These are phyloP conservation scores for Collybia nuda DNA, from an alignment of 768 basidiomycete species.

Conservation along the genomic window DNA sequence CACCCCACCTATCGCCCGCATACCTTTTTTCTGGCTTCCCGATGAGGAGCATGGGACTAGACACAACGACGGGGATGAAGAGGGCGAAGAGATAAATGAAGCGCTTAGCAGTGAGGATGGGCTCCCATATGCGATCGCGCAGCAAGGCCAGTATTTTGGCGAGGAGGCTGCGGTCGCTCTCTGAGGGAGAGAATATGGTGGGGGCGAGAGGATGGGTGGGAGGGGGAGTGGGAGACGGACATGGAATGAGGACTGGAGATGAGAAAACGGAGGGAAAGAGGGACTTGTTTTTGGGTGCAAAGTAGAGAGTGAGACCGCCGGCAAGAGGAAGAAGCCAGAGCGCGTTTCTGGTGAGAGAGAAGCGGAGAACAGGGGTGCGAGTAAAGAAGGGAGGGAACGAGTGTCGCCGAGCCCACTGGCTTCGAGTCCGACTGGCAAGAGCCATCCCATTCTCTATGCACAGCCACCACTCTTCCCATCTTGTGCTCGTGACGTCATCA, in stretches of 20 bases:
- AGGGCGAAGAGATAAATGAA: slow-evolving; percentile 82
- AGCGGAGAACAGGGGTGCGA: slow-evolving; percentile 23
- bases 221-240: slow-evolving; percentile 20
- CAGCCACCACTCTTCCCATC: no score
- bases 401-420: no score
- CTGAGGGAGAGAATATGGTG: slow-evolving; percentile 68
- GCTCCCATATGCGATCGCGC: slow-evolving; percentile 72
- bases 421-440: no score
- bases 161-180: slow-evolving; percentile 49
- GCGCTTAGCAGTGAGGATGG: slow-evolving; percentile 76
- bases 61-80: slow-evolving; percentile 85
- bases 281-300: slow-evolving; percentile 41
- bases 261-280: slow-evolving; percentile 49
- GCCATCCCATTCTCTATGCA: no score
- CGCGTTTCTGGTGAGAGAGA: slow-evolving; percentile 25
- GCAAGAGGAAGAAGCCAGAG: slow-evolving; percentile 60
- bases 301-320: slow-evolving; percentile 53
- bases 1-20: slow-evolving; percentile 85
- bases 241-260: slow-evolving; percentile 45
- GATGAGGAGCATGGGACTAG: slow-evolving; percentile 80
- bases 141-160: slow-evolving; percentile 47
- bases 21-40: slow-evolving; percentile 53
- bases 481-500: slow-evolving; percentile 16
- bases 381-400: slow-evolving; percentile 28
- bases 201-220: slow-evolving; percentile 18